phyloP scores from a whole-genome alignment of 192 early-diverging fungal species.

The Geranomyces variabilis region DNA sequence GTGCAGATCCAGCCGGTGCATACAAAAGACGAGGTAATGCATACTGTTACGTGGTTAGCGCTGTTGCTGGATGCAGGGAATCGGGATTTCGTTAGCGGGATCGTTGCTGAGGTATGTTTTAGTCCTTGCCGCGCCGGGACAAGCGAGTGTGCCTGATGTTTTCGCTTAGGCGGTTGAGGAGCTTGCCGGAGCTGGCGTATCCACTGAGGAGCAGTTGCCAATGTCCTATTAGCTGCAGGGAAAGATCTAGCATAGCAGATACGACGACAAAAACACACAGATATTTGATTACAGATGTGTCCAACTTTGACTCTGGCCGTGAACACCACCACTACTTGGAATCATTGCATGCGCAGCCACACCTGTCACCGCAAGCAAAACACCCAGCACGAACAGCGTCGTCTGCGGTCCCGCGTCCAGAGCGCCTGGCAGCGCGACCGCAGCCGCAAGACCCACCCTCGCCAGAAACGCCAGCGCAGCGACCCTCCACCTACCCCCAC shows the following conservation, averaged over 20 bases:
- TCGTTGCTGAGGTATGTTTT: conserved; percentile 8
- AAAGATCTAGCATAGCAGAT: neutral
- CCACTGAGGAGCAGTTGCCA: conserved; percentile 13
- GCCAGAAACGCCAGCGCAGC: neutral
- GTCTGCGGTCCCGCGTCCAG: neutral
- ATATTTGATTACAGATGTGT: neutral
- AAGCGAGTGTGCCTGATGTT: neutral
- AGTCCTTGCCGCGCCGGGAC: neutral
- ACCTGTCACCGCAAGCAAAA: neutral
- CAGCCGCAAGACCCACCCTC: neutral
- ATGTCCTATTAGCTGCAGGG: conserved; percentile 19
- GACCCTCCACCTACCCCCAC: neutral
- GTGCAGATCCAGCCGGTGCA: conserved; percentile 18
- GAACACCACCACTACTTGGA: neutral
- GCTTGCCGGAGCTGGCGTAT: conserved; percentile 1
- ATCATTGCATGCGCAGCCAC: neutral
- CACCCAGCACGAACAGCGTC: neutral
- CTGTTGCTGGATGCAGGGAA: neutral
- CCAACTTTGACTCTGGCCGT: neutral
- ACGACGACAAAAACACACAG: neutral
- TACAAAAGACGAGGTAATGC: neutral
- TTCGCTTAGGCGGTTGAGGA: conserved; percentile 1
- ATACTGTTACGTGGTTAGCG: neutral
- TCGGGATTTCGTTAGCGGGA: conserved; percentile 2
- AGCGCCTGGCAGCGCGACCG: neutral